Evolutionary conservation across 768 basidiomycete genomes (phyloP), one percentile per base, ranked within the genome.

Genomic region (Phylloporus sp.): DNA sequence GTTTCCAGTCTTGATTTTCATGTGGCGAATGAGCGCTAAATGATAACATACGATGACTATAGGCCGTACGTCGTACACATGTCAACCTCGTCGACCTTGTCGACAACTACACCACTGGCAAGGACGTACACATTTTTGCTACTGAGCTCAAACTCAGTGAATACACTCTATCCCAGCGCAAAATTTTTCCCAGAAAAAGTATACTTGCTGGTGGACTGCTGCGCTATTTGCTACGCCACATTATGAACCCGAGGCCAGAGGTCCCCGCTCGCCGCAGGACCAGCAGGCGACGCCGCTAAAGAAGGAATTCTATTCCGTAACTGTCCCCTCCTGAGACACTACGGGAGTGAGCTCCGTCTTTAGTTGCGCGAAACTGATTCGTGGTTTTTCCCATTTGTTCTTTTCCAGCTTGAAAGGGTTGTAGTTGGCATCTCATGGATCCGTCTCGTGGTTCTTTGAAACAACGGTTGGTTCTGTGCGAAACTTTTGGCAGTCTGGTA

Each of bases 41-140:
- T 36, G 10, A 20, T 36, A 10, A 35, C 13, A 15, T n/a, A 35
- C n/a, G 10, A 8, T 4, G n/a, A n/a, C n/a, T n/a, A n/a, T 11
- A 61, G 59, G 53, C 50, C 0, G 20, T 61, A 15, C 18, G 40
- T 0, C 27, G 12, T 0, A 56, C 43, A 0, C 16, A 46, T 2
- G 53, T 59, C 13, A 62, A 61, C 4, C 60, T 61, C 12, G 60
- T 61, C 24, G 60, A 61, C 24, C 59, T 60, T 13, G 59, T 59
- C 6, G 59, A 61, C 28, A 42, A 24, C 0, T 18, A 59, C 9
- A 31, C 6, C 0, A 59, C 60, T 2, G 57, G 53, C 0, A 8
- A 40, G 1, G 28, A 51, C 0, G 49, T 59, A 0, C 13, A 26
- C 1, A 16, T 56, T 0, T 61, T 61, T 40, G 11, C 12, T 0